Evolutionary conservation across 306 rosid species (phyloP), one percentile per base, ranked within the genome.

Genomic region (Vicia sativa): DNA sequence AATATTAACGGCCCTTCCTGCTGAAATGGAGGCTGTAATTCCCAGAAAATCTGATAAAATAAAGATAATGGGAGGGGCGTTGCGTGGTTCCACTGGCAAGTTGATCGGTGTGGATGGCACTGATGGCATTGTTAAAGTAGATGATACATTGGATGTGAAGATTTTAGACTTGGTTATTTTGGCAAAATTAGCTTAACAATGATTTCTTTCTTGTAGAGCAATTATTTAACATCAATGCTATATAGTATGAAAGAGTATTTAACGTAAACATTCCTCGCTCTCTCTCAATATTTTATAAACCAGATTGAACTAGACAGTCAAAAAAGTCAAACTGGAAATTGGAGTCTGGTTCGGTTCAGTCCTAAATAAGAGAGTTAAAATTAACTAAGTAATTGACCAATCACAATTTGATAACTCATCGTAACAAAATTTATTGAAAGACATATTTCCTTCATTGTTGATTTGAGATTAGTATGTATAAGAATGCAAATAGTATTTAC

Each of bases 41-140:
- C 99, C 99, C 0, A 85, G 89, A 74, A 95, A 95, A 71, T 81
- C 79, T 0, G 97, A 95, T 78, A 86, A 86, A 66, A 84, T 95
- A 58, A 95, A 95, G 79, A 90, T 95, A 53, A 85, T 88, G 91
- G 96, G 89, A 16, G 97, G 99, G 13, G 72, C 89, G 23, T 41
- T 90, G 45, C 95, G 99, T 1, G 99, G 99, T 68, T 74, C 91
- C 63, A 90, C 97, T 0, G 99, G 99, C 54, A 95, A 95, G 85
- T 87, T 95, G 82, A 95, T 95, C 15, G 99, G 99, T 71, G 95
- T 95, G 15, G 99, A 95, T 68, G 99, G 97, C 25, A 90, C 92
- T 10, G 99, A 95, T 56, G 99, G 99, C 25, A 95, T 95, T 73
- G 99, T 95, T 46, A 95, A 90, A 77, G 86, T 91, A 78, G 99